Conservation (phyloP, 148 eudicot genomes). For the Cornus suecica region DNA sequence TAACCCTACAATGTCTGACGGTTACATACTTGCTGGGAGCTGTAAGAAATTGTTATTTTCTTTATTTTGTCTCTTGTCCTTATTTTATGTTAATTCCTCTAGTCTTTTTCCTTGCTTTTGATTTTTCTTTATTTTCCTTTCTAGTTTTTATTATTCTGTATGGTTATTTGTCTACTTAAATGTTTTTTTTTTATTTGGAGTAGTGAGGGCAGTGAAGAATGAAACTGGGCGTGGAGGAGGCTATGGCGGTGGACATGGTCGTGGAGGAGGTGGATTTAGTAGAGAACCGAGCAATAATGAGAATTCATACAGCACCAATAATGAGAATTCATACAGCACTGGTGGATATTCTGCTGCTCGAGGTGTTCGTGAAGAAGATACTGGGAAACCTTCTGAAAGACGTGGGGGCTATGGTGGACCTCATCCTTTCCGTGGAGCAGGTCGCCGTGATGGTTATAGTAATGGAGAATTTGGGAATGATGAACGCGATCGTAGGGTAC, state of each 20-base stretch:
- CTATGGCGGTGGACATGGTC: conserved; percentile 52
- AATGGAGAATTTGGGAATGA: conserved; percentile 66
- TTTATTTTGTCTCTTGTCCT: too few relatives aligned
- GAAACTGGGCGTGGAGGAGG: conserved; percentile 63
- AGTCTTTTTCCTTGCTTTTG: neutral
- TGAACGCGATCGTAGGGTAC: conserved; percentile 54
- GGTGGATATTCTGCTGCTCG: conserved; percentile 41
- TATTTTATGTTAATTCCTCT: neutral
- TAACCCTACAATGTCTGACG: too few relatives aligned
- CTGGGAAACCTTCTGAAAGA: conserved; percentile 48
- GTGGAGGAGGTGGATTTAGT: conserved; percentile 60
- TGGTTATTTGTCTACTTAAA: neutral
- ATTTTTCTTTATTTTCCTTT: too few relatives aligned
- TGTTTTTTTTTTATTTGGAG: conserved; percentile 10
- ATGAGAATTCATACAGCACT: conserved; percentile 46
- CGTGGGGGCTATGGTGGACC: conserved; percentile 63
- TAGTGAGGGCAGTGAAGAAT: conserved; percentile 65
- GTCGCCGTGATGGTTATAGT: conserved; percentile 59
- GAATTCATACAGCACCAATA: conserved; percentile 41
- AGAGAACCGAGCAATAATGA: conserved; percentile 51
- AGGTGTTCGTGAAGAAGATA: conserved; percentile 46
- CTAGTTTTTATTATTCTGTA: neutral
- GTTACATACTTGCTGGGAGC: too few relatives aligned
- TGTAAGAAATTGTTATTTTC: too few relatives aligned
- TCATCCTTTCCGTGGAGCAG: conserved; percentile 66